Evolutionary conservation across 441 rosid genomes (phyloP).

Genomic region (Adansonia gregorii): DNA sequence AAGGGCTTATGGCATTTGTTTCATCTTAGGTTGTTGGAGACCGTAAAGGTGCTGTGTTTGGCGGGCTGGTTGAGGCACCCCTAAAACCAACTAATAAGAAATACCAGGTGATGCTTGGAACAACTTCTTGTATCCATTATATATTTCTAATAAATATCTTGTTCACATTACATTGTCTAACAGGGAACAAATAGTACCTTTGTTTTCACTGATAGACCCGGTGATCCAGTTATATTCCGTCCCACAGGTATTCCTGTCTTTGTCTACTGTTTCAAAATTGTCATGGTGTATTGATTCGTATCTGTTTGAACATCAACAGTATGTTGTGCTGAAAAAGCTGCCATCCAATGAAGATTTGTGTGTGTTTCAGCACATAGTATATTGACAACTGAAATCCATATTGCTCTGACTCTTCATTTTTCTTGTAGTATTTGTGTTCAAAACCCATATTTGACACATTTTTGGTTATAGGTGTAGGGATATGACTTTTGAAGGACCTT

Average conservation of each 20-base stretch:
- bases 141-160: not conserved
- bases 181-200: slow-evolving; percentile 92
- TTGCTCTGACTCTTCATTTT: too few relatives aligned
- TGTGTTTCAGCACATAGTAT: not conserved
- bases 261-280: not conserved
- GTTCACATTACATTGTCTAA: slow-evolving; percentile 32
- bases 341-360: not conserved
- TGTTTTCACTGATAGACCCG: slow-evolving; percentile 80
- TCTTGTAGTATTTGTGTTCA: too few relatives aligned
- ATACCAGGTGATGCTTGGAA: slow-evolving; percentile 63
- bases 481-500: too few relatives aligned
- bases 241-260: slow-evolving; percentile 66
- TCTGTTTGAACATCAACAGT: not conserved
- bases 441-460: too few relatives aligned
- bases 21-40: slow-evolving; percentile 85
- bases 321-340: not conserved
- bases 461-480: too few relatives aligned
- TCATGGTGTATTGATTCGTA: not conserved
- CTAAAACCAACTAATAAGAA: slow-evolving; percentile 72
- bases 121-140: slow-evolving; percentile 13
- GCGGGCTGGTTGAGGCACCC: slow-evolving; percentile 94
- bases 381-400: not conserved
- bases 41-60: slow-evolving; percentile 85
- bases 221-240: slow-evolving; percentile 65
- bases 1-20: not conserved